Base-by-base conservation (phyloP, 1,139 yeast species). In the Lipomyces yarrowii region DNA sequence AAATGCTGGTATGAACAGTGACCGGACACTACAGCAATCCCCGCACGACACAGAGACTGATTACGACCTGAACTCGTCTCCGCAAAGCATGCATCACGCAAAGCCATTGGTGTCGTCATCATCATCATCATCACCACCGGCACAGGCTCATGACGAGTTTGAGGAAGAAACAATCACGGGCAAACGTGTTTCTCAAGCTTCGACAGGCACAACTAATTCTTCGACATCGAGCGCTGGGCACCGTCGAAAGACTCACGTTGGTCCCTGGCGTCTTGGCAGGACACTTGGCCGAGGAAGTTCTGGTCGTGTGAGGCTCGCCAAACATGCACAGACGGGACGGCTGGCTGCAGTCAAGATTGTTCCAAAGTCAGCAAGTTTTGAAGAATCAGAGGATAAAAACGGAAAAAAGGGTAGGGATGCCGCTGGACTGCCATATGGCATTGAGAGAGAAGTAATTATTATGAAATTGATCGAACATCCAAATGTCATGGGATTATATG, bases 311-410 rank as follows among this genome's bases (percentile, higher is more conserved):
- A 83, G 97, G 66, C 82, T 94, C 64, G 99, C 99, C 6, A 89
- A 91, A 73, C 96, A 94, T 76, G 84, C 87, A 55, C 84, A 84
- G 67, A 89, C 96, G 0, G 96, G 96, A 63, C 89, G 91, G 78
- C 84, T 91, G 65, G 99, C 99, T 0, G 99, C 99, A 0, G 97
- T 96, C 65, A 94, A 94, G 77, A 92, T 96, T 70, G 97, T 94
- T 15, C 97, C 99, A 54, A 94, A 94, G 75, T 84, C 92, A 58
- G 82, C 87, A 70, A 84, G 90, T 69, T 86, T 84, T 67, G 82
- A 82, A 72, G 75, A 71, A 15, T 68, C 70, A 8, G 71, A 64
- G 67, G 73, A 70, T 21, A 59, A 42, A 15, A 72, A 77, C 3
- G 78, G 78, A 37, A 79, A 77, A 54, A 77, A 77, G 53, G 81